Conservation (phyloP, 164 flowering plant species). For the Dillenia turbinata region DNA sequence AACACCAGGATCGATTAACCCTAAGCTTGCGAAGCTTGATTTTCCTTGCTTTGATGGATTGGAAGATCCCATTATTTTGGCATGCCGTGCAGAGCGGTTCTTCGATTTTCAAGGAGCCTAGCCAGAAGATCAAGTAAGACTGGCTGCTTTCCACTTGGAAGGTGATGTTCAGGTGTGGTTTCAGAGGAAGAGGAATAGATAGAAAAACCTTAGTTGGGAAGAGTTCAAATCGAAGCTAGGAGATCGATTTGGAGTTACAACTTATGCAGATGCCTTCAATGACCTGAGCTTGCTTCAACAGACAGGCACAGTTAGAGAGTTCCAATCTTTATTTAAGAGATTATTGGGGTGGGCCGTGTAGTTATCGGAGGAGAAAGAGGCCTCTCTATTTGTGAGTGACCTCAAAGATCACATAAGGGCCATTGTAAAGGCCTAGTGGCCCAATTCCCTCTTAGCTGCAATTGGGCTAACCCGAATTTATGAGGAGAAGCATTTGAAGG, state of each 20-base stretch:
- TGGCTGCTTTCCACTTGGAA: conserved; percentile 1
- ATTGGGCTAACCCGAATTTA: no score
- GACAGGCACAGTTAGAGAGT: neutral
- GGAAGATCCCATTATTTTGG: conserved; percentile 4
- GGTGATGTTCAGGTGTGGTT: conserved; percentile 8
- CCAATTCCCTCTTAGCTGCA: no score
- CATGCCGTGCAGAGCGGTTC: conserved; percentile 1
- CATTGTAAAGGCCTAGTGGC: no score
- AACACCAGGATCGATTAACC: no score
- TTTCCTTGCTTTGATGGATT: neutral
- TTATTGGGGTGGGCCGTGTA: neutral
- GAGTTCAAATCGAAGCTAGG: neutral
- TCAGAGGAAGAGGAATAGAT: neutral
- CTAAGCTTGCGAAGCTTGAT: neutral
- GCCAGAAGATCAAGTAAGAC: neutral
- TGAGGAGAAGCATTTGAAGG: no score
- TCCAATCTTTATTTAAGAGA: neutral
- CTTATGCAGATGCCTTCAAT: neutral
- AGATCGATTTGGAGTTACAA: neutral
- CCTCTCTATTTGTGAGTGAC: no score
- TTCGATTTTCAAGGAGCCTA: neutral
- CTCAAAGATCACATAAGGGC: no score
- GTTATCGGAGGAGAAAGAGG: no score
- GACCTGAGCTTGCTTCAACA: neutral
- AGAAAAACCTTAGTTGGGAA: neutral